Base-by-base conservation (phyloP, 306 rosid species). In the Cercis canadensis region DNA sequence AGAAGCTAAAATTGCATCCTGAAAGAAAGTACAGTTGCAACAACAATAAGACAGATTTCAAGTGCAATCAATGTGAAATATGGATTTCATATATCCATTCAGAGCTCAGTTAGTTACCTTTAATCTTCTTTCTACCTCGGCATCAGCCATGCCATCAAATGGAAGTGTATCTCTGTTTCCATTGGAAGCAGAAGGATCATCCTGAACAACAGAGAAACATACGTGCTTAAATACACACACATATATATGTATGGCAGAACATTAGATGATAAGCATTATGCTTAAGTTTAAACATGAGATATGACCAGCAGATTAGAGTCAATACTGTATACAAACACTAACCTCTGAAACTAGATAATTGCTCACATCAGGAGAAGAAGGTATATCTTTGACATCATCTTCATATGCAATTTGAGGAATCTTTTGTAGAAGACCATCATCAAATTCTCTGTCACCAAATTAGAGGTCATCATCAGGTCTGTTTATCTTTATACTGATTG, bases 291-390 rank as follows among this genome's bases (percentile, higher is more conserved):
- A 59, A 8, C 21, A 59, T 29, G 65, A 18, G 60, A 50, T 13
- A 69, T n/a, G 12, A 21, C 59, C 39, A n/a, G 61, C 37, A 64
- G 63, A 69, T 24, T 18, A 62, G 33, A 69, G 40, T 46, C 54
- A 69, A 64, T 56, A 59, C 46, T 11, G 36, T 36, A 15, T 3
- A 8, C 39, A 74, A 47, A 14, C 12, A 83, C 92, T 77, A 83
- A 95, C 99, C 97, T 95, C 99, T 54, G 96, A 85, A 73, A 81
- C 97, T 32, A 95, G 84, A 79, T 80, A 91, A 81, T 74, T 89
- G 92, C 99, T 91, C 81, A 95, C 99, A 70, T 95, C 99, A 57
- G 99, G 99, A 36, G 95, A 76, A 75, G 74, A 74, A 16, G 92
- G 86, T 63, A 91, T 72, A 78, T 89, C 91, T 76, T 78, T 80